Evolutionary conservation across 2,329 filamentous ascomycete species (phyloP), one percentile per base, ranked within the genome.

Genomic region (Sporothrix globosa): DNA sequence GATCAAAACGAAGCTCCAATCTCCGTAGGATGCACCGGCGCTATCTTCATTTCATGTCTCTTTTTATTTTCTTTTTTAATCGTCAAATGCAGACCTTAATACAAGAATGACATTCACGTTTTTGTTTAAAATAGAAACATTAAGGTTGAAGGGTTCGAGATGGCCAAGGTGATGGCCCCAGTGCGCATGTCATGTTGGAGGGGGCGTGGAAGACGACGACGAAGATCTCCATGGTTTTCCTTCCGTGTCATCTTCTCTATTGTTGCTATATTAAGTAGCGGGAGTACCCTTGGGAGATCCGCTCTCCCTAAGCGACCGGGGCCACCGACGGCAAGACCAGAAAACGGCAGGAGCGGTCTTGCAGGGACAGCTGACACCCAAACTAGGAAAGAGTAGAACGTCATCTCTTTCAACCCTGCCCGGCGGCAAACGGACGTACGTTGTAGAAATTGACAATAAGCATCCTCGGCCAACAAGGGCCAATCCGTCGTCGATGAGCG

Each of bases 231-330:
- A 6, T 34, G 34, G 1, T 34, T 34, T 9, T 6, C 34, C 34
- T 34, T 34, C 34, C 5, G 6, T 6, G 34, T 34, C 34, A 6
- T n/a, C 21, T 27, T 39, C 21, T 44, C 19, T 19, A 11, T n/a
- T 41, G n/a, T 41, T 69, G 41, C 46, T 65, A 69, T 48, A 53
- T 63, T 24, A 61, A 69, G 68, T 4, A 69, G 68, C 68, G 68
- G 68, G 68, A 69, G n/a, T 69, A 54, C 44, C 68, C 56, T 69
- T 39, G 52, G 21, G 65, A 67, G 34, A 34, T 34, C 34, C 34
- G 34, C 34, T 6, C 7, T 54, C 65, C 10, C 13, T 41, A 27
- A 50, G 48, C 17, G 46, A 27, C 19, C 27, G 21, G 50, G 65
- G 50, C 30, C 46, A 39, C 27, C 6, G 34, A 27, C 34, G 34